Base-by-base conservation (phyloP, 164 flowering plant genomes). In the Malania oleifera region DNA sequence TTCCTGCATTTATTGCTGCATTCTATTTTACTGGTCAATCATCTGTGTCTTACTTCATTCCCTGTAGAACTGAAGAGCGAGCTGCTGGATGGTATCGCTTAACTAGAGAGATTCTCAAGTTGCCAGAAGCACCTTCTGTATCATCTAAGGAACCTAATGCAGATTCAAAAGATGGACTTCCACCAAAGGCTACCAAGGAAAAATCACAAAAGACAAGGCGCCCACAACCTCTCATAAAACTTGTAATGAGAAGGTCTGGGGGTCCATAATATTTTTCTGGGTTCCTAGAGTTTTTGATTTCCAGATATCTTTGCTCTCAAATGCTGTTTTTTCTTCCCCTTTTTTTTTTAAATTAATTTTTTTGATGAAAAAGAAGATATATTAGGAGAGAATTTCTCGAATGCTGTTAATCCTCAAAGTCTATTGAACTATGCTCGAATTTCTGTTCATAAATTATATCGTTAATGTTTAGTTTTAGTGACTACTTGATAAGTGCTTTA, bases 51-150 rank as follows among this genome's bases (percentile, higher is more conserved):
- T 46, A 39, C 31, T 60, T 35, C 24, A 27, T 43, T 44, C 60
- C 29, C 55, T 73, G 31, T 62, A 95, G 99, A 70, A 80, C 89
- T 62, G 99, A 95, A 64, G 99, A 95, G 66, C 76, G 99, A 46
- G 99, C 97, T 77, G 84, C 77, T 73, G 99, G 99, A 18, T 95
- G 99, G 99, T 85, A 86, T 58, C 92, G 99, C 29, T 72, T 95
- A 66, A 86, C 95, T 7, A 81, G 91, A 72, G 99, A 95, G 75
- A 86, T 91, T 64, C 88, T 95, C 19, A 95, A 88, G 73, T 60
- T 89, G 73, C 97, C 99, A 38, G 99, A 95, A 58, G 85, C 96
- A 39, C 88, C 97, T 26, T 86, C 93, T 67, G 68, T 75, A 17
- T 66, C 77, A 58, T 68, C 78, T 27, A 89, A 85, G 69, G 98